Base-by-base conservation (phyloP, 345 rosid species). In the Hibiscus mutabilis region DNA sequence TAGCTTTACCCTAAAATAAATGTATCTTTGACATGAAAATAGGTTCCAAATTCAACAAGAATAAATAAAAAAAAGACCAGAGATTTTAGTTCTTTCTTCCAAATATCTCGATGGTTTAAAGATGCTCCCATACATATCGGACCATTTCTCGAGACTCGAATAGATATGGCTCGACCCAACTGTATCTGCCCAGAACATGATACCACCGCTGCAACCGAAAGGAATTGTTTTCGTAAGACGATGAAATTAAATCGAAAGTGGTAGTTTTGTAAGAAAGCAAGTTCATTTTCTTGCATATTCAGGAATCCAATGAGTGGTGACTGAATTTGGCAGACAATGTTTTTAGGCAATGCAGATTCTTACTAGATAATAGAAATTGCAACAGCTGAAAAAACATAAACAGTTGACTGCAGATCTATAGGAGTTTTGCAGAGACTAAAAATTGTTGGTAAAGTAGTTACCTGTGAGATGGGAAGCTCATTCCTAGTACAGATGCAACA, bases 391-490 rank as follows among this genome's bases (percentile, higher is more conserved):
- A 47, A 18, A 18, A 33, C 0, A 5, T 51, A 6, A 18, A 61
- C 15, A 40, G 22, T 31, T 15, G 10, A 53, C 16, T 2, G 53
- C 53, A 35, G 24, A 35, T 21, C 18, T 35, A 18, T 3, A 19
- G 62, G 29, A 56, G 24, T 59, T 47, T 35, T 24, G 70, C 56
- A 18, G 52, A 24, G 21, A 37, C 55, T 13, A 57, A 31, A 47
- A 49, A 47, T 8, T 25, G 61, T 3, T 16, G 15, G 7, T 10
- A 27, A 18, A 18, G 44, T 29, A 59, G 87, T 82, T 72, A 95
- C 99, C 88, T 91, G 77, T 88, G 92, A 79, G 93, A 86, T 68
- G 99, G 99, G 81, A 95, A 95, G 75, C 97, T 90, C 97, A 95
- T 92, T 80, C 97, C 99, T 22, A 92, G 92, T 27, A 95, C 92